Percentiles rank a stretch among this genome's conserved stretches.
Conservation (phyloP, 2,329 filamentous ascomycete species). For the Colletotrichum sp. region DNA sequence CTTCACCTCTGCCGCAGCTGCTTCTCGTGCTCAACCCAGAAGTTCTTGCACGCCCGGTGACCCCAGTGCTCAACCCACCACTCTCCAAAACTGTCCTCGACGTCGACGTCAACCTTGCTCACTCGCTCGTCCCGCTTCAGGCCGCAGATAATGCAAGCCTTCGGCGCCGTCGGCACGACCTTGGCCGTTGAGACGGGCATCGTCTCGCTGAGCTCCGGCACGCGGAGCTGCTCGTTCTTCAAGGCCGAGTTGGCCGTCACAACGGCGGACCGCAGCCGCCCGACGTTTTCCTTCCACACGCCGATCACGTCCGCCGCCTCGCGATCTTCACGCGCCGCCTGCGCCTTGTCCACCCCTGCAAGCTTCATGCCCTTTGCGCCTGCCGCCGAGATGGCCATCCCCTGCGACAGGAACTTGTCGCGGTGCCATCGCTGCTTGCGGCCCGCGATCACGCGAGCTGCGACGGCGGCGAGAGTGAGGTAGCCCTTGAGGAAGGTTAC, state of each 20-base stretch:
- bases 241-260: slow-evolving; percentile 63
- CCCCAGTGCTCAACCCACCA: slow-evolving; percentile 96
- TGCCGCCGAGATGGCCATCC: slow-evolving; percentile 84
- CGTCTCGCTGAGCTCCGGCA: slow-evolving; percentile 76
- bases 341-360: slow-evolving; percentile 81
- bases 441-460: slow-evolving; percentile 82
- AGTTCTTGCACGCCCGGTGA: slow-evolving; percentile 78
- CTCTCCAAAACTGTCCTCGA: slow-evolving; percentile 93
- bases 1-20: slow-evolving; percentile 69
- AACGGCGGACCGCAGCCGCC: slow-evolving; percentile 76
- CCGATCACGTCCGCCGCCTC: slow-evolving; percentile 80
- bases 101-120: slow-evolving; percentile 72
- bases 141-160: slow-evolving; percentile 85
- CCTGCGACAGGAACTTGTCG: slow-evolving; percentile 82
- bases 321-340: slow-evolving; percentile 82
- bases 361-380: slow-evolving; percentile 91
- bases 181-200: slow-evolving; percentile 73
- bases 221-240: slow-evolving; percentile 42
- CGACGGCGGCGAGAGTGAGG: slow-evolving; percentile 67
- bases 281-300: slow-evolving; percentile 78
- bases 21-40: slow-evolving; percentile 81
- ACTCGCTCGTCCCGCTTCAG: slow-evolving; percentile 87
- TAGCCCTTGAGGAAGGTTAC: slow-evolving; percentile 69
- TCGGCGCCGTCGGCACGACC: slow-evolving; percentile 74
- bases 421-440: slow-evolving; percentile 90